phyloP scores from a whole-genome alignment of 2,329 filamentous ascomycete species.

The Ustilaginoidea virens region DNA sequence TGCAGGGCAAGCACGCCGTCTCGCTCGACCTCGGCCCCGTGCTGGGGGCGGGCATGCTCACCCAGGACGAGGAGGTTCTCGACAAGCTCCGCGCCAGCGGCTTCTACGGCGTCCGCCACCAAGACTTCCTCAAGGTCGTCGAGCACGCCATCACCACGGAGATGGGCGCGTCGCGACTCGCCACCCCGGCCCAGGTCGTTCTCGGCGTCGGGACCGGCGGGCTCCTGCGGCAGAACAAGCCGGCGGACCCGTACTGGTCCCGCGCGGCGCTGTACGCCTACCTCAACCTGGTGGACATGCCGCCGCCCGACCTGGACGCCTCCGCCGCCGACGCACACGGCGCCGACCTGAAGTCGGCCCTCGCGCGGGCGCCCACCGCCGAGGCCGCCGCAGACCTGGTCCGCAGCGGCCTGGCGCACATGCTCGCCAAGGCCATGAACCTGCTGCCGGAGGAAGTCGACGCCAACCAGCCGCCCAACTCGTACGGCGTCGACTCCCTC shows the following conservation, averaged over 20 bases:
- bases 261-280: constrained; percentile 31
- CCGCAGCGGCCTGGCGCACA: constrained; percentile 19
- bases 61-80: constrained; percentile 29
- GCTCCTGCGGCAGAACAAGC: constrained; percentile 33
- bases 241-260: constrained; percentile 38
- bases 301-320: constrained; percentile 12
- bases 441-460: constrained; percentile 30
- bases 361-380: constrained; percentile 14
- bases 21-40: constrained; percentile 37
- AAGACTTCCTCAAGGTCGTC: constrained; percentile 32
- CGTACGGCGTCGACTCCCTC: constrained; percentile 37
- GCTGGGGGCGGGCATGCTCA: constrained; percentile 38
- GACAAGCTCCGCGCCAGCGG: constrained; percentile 33
- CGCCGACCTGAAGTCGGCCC: constrained; percentile 16
- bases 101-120: constrained; percentile 36
- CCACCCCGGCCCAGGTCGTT: constrained; percentile 30
- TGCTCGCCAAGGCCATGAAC: constrained; percentile 29
- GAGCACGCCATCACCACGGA: constrained; percentile 28
- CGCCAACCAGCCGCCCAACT: constrained; percentile 20
- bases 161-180: constrained; percentile 8
- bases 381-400: constrained; percentile 18
- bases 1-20: constrained; percentile 20
- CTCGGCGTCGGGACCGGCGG: constrained; percentile 39
- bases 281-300: constrained; percentile 32
- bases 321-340: constrained; percentile 6